Conservation (phyloP, 73 alveolate species). For the Tetrahymena elliotti region DNA sequence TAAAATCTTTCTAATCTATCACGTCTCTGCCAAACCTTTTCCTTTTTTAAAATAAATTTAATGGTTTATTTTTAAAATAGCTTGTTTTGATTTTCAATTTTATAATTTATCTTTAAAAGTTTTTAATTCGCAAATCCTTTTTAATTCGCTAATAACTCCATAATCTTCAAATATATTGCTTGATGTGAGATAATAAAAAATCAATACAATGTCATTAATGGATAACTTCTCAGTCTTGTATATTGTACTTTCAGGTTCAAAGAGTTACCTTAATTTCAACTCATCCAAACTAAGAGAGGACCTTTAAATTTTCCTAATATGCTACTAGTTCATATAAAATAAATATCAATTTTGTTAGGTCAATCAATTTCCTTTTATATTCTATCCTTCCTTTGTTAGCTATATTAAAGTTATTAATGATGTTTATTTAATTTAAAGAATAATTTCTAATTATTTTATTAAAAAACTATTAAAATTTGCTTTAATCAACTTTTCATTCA, state of each 20-base stretch:
- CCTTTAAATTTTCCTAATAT: neutral
- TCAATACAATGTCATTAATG: neutral
- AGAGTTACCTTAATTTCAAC: neutral
- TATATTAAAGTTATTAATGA: neutral
- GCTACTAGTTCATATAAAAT: neutral
- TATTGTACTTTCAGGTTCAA: neutral
- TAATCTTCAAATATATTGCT: neutral
- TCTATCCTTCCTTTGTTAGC: neutral
- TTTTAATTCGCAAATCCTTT: neutral
- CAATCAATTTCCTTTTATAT: neutral
- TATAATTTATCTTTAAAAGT: neutral
- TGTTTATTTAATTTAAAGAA: neutral
- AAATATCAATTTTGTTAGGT: neutral
- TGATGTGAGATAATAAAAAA: neutral
- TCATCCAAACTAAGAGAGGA: neutral
- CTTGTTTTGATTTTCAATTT: neutral
- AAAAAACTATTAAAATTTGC: too few species aligned
- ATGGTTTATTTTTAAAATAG: neutral
- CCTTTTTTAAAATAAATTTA: neutral
- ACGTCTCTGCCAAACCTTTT: neutral
- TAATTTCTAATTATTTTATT: too few species aligned
- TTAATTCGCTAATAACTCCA: neutral
- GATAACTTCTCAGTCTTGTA: neutral
- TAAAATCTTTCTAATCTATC: neutral
- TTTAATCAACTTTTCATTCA: neutral